A percentile compares a stretch with the other conserved stretches of the same genome.
Conservation (phyloP, 148 eudicot species). For the Cornus florida region DNA sequence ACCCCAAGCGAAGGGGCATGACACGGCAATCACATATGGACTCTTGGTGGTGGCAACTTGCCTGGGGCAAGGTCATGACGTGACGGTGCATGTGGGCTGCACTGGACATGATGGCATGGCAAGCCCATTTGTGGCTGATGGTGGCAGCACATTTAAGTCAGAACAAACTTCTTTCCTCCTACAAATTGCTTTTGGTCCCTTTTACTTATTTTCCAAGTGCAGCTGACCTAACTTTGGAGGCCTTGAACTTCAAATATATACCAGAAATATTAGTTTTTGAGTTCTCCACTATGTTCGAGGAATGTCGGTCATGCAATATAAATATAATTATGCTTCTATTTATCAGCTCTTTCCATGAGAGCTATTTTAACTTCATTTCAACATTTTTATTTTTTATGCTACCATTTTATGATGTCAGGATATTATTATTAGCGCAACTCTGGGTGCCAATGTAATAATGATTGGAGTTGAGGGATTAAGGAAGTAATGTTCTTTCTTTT, state of each 20-base stretch:
- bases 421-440: not conserved
- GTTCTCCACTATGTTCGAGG: not conserved
- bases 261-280: too few species aligned
- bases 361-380: not conserved
- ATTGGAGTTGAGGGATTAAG: too few species aligned
- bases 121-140: not conserved
- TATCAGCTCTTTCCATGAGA: not conserved
- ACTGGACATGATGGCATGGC: not conserved
- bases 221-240: not conserved
- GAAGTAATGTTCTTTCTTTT: not conserved
- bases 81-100: too few species aligned
- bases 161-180: too few species aligned
- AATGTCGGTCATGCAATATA: not conserved
- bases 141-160: too few species aligned
- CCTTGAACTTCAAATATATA: too few species aligned
- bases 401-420: not conserved
- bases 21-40: too few species aligned
- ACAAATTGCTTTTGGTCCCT: too few species aligned
- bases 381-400: not conserved
- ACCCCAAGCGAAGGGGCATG: too few species aligned
- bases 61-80: too few species aligned
- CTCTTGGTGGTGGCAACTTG: too few species aligned
- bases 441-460: not conserved
- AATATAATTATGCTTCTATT: not conserved
- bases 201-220: not conserved